These are phyloP conservation scores for Aspergillus pseudoviridinutans DNA, from an alignment of 2,329 filamentous ascomycete genomes.

Conservation along the genomic window DNA sequence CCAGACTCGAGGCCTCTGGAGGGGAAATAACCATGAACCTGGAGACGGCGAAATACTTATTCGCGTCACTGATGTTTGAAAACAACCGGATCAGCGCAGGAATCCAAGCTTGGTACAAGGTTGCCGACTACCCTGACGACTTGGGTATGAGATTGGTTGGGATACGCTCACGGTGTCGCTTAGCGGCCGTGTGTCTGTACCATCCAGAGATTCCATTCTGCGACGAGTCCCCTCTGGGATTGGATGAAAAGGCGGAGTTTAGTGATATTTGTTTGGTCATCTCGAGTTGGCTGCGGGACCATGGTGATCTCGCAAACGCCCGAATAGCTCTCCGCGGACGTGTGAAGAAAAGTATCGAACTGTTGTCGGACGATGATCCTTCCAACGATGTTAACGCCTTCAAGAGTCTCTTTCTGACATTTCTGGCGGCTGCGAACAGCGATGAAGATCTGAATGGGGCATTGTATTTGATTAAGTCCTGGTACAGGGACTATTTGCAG, in stretches of 20 bases:
- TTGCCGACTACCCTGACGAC: background rate
- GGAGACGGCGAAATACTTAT: background rate
- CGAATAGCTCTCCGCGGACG: conserved; percentile 1
- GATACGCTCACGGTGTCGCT: background rate
- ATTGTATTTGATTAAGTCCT: background rate
- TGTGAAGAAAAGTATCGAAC: background rate
- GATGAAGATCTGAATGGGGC: background rate
- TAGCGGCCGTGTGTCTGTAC: background rate
- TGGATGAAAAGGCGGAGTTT: background rate
- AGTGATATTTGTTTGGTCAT: conserved; percentile 1
- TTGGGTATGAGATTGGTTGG: background rate
- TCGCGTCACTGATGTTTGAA: background rate
- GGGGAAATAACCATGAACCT: background rate
- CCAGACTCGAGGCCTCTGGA: background rate
- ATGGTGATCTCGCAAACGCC: conserved; percentile 1
- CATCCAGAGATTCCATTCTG: background rate
- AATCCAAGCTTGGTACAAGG: background rate
- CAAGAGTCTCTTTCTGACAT: background rate
- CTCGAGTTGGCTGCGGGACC: conserved; percentile 1
- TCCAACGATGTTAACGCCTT: background rate
- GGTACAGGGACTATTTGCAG: background rate
- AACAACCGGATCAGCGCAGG: background rate
- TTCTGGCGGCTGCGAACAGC: background rate
- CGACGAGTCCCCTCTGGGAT: background rate
- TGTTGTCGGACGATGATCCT: conserved; percentile 1